Percentiles rank a stretch among this genome's conserved stretches.
phyloP scores from a whole-genome alignment of 1,284 basidiomycete species.

The Apiotrichum gamsii region DNA sequence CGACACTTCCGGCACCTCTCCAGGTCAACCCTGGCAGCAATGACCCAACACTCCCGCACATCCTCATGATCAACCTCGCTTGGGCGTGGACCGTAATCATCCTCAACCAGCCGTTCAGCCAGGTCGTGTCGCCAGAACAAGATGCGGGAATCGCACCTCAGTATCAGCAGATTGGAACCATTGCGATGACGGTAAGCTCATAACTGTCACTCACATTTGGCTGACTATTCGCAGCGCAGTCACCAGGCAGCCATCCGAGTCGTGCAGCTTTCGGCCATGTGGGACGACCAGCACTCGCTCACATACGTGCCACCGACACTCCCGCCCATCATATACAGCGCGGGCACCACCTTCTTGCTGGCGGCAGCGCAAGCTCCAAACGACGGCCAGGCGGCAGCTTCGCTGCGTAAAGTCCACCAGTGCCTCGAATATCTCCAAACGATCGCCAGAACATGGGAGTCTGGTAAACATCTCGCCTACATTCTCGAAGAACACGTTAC shows the following conservation, averaged over 20 bases:
- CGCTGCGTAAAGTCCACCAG: slow-evolving; percentile 5
- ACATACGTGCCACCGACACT: slow-evolving; percentile 60
- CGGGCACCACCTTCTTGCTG: slow-evolving; percentile 51
- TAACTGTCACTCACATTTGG: not conserved
- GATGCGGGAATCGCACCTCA: not conserved
- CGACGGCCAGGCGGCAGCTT: slow-evolving; percentile 1
- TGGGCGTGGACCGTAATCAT: slow-evolving; percentile 62
- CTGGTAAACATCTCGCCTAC: slow-evolving; percentile 6
- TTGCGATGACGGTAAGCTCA: slow-evolving; percentile 11
- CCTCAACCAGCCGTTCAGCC: slow-evolving; percentile 56
- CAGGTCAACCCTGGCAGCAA: slow-evolving; percentile 50
- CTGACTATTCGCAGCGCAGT: slow-evolving; percentile 48
- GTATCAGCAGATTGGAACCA: slow-evolving; percentile 1
- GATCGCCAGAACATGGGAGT: slow-evolving; percentile 10
- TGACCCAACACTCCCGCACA: slow-evolving; percentile 55
- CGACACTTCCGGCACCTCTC: slow-evolving; percentile 52
- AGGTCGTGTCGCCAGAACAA: slow-evolving; percentile 3
- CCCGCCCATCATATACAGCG: slow-evolving; percentile 59
- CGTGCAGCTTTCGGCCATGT: slow-evolving; percentile 56
- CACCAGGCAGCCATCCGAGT: slow-evolving; percentile 61
- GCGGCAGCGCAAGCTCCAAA: slow-evolving; percentile 9
- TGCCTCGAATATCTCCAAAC: slow-evolving; percentile 6
- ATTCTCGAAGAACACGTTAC: slow-evolving; percentile 9
- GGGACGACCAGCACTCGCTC: slow-evolving; percentile 56
- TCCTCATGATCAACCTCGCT: slow-evolving; percentile 58